These are phyloP conservation scores for Picea glauca DNA, from an alignment of 75 land plant species.

Conservation along the genomic window DNA sequence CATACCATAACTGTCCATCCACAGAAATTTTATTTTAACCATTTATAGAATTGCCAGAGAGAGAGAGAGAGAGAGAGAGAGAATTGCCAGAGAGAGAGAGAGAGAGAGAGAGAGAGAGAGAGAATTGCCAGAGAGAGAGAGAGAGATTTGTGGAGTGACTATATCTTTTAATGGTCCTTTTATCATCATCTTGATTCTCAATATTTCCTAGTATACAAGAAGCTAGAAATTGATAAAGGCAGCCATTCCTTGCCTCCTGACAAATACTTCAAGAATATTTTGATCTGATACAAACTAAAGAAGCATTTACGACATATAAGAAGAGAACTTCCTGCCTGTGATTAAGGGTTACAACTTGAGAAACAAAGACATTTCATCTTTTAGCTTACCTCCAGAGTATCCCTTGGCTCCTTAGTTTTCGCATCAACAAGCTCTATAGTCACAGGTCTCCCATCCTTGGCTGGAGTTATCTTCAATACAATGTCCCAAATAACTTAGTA, in stretches of 20 bases:
- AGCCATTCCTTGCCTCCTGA: neutral
- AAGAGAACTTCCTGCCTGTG: neutral
- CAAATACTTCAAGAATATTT: neutral
- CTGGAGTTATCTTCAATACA: slow-evolving; percentile 89
- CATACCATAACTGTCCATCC: too few relatives aligned
- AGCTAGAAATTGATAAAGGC: neutral
- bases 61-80: too few relatives aligned
- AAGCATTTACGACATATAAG: neutral
- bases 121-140: too few relatives aligned
- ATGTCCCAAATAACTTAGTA: neutral
- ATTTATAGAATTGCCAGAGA: too few relatives aligned
- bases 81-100: too few relatives aligned
- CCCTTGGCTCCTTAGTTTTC: slow-evolving; percentile 96
- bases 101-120: too few relatives aligned
- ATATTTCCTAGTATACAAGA: neutral
- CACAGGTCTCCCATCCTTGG: slow-evolving; percentile 97
- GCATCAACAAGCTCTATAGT: slow-evolving; percentile 93
- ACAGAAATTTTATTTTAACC: too few relatives aligned
- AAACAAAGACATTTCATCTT: neutral
- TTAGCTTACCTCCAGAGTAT: slow-evolving; percentile 78
- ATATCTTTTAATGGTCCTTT: neutral
- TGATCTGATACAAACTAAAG: neutral
- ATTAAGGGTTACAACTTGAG: neutral
- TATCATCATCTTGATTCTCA: neutral
- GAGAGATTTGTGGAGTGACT: too few relatives aligned